Percentiles rank a stretch among this genome's conserved stretches.
Evolutionary conservation across 306 rosid genomes (phyloP).

Genomic region (Cicer bijugum): DNA sequence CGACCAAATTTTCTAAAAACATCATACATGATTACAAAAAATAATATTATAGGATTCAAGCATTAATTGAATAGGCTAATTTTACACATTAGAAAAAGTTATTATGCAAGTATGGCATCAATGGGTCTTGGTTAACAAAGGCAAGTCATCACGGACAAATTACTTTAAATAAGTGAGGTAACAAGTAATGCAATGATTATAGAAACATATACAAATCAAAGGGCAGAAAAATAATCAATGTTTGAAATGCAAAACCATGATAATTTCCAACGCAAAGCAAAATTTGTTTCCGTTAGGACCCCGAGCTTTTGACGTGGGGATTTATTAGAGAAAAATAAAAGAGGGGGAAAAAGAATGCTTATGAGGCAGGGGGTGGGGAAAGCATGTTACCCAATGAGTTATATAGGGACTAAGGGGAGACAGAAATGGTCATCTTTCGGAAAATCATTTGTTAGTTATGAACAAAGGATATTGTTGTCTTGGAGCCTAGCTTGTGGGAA

Average conservation of each 20-base stretch:
- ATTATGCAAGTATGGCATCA: not conserved
- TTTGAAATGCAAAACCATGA: constrained; percentile 11
- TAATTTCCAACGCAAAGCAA: constrained; percentile 15
- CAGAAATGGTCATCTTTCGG: too few species aligned
- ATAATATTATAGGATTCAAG: constrained; percentile 1
- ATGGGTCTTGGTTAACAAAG: constrained; percentile 20
- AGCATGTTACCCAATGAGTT: too few species aligned
- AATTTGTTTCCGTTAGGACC: not conserved
- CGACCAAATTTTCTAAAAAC: not conserved
- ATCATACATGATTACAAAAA: not conserved
- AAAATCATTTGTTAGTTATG: too few species aligned
- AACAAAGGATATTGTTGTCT: too few species aligned
- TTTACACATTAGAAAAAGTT: not conserved
- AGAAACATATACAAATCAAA: constrained; percentile 33
- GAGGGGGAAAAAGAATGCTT: too few species aligned
- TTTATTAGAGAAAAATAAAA: too few species aligned
- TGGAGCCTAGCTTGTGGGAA: too few species aligned
- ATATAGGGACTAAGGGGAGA: too few species aligned
- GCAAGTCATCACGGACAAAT: constrained; percentile 19
- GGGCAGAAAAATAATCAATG: constrained; percentile 12
- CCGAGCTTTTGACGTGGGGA: too few species aligned
- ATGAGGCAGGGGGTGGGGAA: too few species aligned
- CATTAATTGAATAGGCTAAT: not conserved
- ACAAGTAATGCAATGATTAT: constrained; percentile 13
- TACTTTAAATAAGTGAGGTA: constrained; percentile 9